Base-by-base conservation (phyloP, 108 stramenopile genomes). In the Discostella pseudostelligera region DNA sequence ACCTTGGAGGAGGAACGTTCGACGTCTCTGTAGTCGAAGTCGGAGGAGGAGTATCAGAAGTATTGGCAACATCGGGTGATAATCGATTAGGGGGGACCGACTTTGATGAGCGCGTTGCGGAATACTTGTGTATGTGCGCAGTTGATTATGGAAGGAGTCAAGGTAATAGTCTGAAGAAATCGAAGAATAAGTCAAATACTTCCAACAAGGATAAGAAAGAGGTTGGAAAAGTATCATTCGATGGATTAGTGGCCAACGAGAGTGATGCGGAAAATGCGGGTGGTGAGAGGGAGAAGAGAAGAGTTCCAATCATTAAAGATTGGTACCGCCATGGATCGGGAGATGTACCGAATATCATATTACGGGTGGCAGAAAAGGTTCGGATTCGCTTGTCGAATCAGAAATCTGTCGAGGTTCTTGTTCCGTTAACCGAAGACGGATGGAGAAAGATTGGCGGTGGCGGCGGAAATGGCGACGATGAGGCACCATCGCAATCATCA, bases 1-100 rank as follows among this genome's bases (percentile, higher is more conserved):
- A 97, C 68, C 63, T 97, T 32, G 97, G 97, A 3, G 97, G 97
- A 14, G 97, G 97, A 22, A 97, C 97, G 0, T 96, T 92, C 69
- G 97, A 97, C 80, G 95, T 96, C 16, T 92, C 88, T 13, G 82
- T 97, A 16, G 61, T 97, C 25, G 76, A 86, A 43, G 87, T 96
- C 3, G 94, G 87, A 17, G 88, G 83, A 37, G 95, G 95, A 5
- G 47, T 94, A 2, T 90, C 90, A 2, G 95, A 96, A 76, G 91
- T 97, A 12, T 58, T 96, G n/a, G 88, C 90, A 9, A 95, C 95
- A 2, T 81, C 86, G 1, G 97, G 97, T 4, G 88, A 97, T 62
- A 64, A 84, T 57, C 81, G 87, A 12, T 67, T 97, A 32, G 97
- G 97, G 9, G 97, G 97, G 8, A 84, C 90, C 8, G 93, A 97